These are phyloP conservation scores for Ustilago lituana DNA, from an alignment of 1,284 basidiomycete species.

Conservation along the genomic window DNA sequence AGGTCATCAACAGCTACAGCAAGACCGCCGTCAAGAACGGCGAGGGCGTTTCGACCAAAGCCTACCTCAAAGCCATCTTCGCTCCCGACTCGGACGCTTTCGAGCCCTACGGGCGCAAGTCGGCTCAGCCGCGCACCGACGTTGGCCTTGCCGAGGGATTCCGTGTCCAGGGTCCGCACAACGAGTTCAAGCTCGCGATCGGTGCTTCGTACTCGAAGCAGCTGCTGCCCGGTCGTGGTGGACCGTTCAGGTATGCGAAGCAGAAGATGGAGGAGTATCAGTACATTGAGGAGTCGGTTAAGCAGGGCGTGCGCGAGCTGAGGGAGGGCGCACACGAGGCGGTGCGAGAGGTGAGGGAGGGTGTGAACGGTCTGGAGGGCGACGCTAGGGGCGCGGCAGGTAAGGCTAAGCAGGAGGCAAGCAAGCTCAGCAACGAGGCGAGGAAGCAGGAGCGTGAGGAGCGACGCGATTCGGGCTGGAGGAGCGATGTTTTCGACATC, in stretches of 20 bases:
- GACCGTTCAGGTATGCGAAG: slow-evolving; percentile 61
- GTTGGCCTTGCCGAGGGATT: slow-evolving; percentile 41
- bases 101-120: slow-evolving; percentile 66
- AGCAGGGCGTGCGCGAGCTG: slow-evolving; percentile 24
- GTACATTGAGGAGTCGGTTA: slow-evolving; percentile 50
- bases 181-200: slow-evolving; percentile 70
- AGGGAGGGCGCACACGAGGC: slow-evolving; percentile 12
- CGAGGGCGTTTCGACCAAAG: slow-evolving; percentile 67
- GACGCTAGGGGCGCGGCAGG: slow-evolving; percentile 48
- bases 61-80: slow-evolving; percentile 70
- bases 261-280: slow-evolving; percentile 66
- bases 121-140: slow-evolving; percentile 60
- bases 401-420: slow-evolving; percentile 59
- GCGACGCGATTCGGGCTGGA: slow-evolving; percentile 68
- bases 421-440: slow-evolving; percentile 50
- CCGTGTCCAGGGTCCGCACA: slow-evolving; percentile 65
- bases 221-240: slow-evolving; percentile 68
- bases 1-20: slow-evolving; percentile 68
- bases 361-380: slow-evolving; percentile 37
- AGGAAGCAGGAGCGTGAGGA: slow-evolving; percentile 67
- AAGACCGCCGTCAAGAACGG: slow-evolving; percentile 31
- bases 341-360: slow-evolving; percentile 18
- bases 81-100: slow-evolving; percentile 56
- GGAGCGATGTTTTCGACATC: slow-evolving; percentile 67
- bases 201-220: slow-evolving; percentile 69